These are phyloP conservation scores for Claviceps sp. DNA, from an alignment of 2,329 filamentous ascomycete species.

Conservation along the genomic window DNA sequence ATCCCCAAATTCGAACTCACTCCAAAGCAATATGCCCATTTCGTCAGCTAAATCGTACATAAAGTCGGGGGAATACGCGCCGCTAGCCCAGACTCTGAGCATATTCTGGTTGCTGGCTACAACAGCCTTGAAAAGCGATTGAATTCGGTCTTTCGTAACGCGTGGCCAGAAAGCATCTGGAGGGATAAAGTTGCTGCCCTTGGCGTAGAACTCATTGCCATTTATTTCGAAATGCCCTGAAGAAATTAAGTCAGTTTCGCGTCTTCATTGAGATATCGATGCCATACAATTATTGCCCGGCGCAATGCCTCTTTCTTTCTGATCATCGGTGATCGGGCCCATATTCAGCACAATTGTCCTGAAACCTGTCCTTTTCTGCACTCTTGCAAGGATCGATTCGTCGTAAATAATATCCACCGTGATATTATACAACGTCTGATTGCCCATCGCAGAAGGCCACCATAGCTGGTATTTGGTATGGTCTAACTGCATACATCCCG, in stretches of 20 bases:
- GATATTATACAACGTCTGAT: conserved; percentile 43
- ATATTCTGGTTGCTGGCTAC: conserved; percentile 47
- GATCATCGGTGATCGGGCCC: conserved; percentile 36
- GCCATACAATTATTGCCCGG: conserved; percentile 23
- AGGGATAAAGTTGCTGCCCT: conserved; percentile 10
- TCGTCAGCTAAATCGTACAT: conserved; percentile 51
- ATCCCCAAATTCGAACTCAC: conserved; percentile 49
- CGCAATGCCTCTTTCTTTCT: conserved; percentile 36
- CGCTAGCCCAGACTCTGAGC: conserved; percentile 48
- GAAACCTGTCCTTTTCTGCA: conserved; percentile 44
- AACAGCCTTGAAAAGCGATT: conserved; percentile 32
- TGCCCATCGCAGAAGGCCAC: conserved; percentile 46
- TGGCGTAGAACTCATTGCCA: conserved; percentile 46
- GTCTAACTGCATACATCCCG: conserved; percentile 31
- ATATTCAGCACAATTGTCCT: conserved; percentile 48
- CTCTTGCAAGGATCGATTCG: conserved; percentile 15
- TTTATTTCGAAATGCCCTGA: conserved; percentile 51
- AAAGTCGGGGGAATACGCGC: conserved; percentile 46
- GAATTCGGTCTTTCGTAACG: conserved; percentile 38
- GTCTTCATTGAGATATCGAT: neutral
- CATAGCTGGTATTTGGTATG: conserved; percentile 36
- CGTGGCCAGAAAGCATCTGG: conserved; percentile 18
- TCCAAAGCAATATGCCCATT: conserved; percentile 47
- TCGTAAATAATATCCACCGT: conserved; percentile 32
- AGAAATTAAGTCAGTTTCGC: neutral